phyloP scores from a whole-genome alignment of 495 filamentous ascomycete genomes.

The Physcia stellaris region DNA sequence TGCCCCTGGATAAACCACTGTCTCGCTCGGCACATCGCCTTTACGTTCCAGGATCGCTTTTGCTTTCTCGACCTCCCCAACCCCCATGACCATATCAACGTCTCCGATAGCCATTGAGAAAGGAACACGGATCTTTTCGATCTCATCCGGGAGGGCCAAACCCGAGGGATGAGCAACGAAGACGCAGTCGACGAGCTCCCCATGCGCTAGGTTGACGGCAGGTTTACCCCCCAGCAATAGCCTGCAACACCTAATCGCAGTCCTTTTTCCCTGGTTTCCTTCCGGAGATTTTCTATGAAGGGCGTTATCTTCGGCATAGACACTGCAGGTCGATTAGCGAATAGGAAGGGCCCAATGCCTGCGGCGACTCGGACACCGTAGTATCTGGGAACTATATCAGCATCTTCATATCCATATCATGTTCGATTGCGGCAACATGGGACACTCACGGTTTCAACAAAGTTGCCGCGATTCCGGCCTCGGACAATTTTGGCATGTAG shows the following conservation, averaged over 20 bases:
- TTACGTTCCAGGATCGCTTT: slow-evolving; percentile 29
- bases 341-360: too few species aligned
- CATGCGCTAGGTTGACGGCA: slow-evolving; percentile 27
- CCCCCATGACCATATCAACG: slow-evolving; percentile 30
- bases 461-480: too few species aligned
- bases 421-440: too few species aligned
- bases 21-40: slow-evolving; percentile 26
- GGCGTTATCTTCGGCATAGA: too few species aligned
- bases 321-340: too few species aligned
- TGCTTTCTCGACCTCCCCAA: slow-evolving; percentile 26
- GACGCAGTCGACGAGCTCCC: slow-evolving; percentile 32
- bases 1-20: slow-evolving; percentile 40
- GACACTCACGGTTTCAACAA: too few species aligned
- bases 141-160: slow-evolving; percentile 39
- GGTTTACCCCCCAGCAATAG: neutral
- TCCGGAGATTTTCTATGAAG: too few species aligned
- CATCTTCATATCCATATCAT: too few species aligned
- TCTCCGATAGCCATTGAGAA: slow-evolving; percentile 42
- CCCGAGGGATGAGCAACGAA: slow-evolving; percentile 42
- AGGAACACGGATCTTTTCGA: slow-evolving; percentile 36
- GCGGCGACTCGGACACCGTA: too few species aligned
- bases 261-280: too few species aligned
- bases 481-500: too few species aligned
- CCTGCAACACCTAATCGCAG: neutral
- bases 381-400: too few species aligned